phyloP scores from a whole-genome alignment of 805 yeast species.

The Jamesozyma hellenica region DNA sequence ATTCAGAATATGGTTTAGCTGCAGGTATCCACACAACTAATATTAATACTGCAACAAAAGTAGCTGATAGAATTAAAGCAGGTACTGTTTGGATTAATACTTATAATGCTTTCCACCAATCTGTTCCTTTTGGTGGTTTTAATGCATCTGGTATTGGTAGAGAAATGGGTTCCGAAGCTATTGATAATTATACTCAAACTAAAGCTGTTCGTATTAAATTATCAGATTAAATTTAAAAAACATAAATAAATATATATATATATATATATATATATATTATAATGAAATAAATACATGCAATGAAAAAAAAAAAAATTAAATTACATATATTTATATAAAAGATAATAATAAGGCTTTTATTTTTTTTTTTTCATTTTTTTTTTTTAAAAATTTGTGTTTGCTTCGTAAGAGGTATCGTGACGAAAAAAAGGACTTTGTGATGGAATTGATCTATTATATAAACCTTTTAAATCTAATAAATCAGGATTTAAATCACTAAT shows the following conservation, averaged over 20 bases:
- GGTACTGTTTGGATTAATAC: constrained; percentile 83
- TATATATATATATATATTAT: too few relatives aligned
- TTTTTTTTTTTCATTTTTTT: too few relatives aligned
- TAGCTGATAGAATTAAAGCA: constrained; percentile 57
- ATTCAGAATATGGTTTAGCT: constrained; percentile 74
- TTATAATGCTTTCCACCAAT: constrained; percentile 74
- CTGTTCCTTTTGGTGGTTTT: constrained; percentile 88
- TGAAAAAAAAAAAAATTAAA: too few relatives aligned
- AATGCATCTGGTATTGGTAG: constrained; percentile 83
- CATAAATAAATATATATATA: too few relatives aligned
- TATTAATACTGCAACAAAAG: constrained; percentile 53
- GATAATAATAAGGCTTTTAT: too few relatives aligned
- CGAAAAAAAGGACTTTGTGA: background rate
- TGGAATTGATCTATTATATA: background rate
- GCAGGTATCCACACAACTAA: constrained; percentile 77
- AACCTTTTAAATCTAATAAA: constrained; percentile 44
- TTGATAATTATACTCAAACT: constrained; percentile 69
- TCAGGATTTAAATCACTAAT: constrained; percentile 26
- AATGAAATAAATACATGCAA: too few relatives aligned
- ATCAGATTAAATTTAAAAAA: background rate
- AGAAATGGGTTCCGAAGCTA: constrained; percentile 82
- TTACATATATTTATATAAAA: too few relatives aligned
- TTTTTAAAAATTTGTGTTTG: background rate
- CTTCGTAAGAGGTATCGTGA: constrained; percentile 1
- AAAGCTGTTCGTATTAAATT: constrained; percentile 51